These are phyloP conservation scores for Colletotrichum sp. DNA, from an alignment of 2,329 filamentous ascomycete species.

Conservation along the genomic window DNA sequence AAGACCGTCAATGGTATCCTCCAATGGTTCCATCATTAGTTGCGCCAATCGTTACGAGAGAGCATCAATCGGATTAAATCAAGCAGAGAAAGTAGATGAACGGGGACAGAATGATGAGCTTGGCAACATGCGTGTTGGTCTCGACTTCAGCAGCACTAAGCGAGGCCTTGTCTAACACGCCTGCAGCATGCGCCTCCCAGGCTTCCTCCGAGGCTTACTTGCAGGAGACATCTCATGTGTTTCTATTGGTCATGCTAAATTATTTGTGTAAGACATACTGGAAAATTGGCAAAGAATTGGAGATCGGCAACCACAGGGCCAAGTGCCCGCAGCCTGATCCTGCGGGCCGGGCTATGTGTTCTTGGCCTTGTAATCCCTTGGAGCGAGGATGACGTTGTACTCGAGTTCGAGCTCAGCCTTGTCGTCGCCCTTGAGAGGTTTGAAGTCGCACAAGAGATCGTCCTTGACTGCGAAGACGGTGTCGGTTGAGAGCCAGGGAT, in stretches of 20 bases:
- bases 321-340: not conserved
- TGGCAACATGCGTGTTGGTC: not conserved
- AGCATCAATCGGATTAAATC: not conserved
- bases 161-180: not conserved
- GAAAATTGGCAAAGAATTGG: not conserved
- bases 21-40: not conserved
- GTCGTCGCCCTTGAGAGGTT: not conserved
- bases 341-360: not conserved
- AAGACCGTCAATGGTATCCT: rapidly evolving
- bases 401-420: constrained; percentile 43
- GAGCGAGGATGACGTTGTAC: constrained; percentile 48
- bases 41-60: not conserved
- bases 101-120: not conserved
- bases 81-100: not conserved
- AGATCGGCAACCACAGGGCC: not conserved
- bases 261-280: not conserved
- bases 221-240: not conserved
- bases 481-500: constrained; percentile 64
- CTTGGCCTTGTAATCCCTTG: constrained; percentile 51
- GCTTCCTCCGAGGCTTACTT: not conserved
- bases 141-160: not conserved
- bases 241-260: not conserved
- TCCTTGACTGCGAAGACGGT: constrained; percentile 61
- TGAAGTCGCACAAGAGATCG: constrained; percentile 41
- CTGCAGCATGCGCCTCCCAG: not conserved